Base-by-base conservation (phyloP, 768 basidiomycete genomes). In the Psilocybe tampanensis region DNA sequence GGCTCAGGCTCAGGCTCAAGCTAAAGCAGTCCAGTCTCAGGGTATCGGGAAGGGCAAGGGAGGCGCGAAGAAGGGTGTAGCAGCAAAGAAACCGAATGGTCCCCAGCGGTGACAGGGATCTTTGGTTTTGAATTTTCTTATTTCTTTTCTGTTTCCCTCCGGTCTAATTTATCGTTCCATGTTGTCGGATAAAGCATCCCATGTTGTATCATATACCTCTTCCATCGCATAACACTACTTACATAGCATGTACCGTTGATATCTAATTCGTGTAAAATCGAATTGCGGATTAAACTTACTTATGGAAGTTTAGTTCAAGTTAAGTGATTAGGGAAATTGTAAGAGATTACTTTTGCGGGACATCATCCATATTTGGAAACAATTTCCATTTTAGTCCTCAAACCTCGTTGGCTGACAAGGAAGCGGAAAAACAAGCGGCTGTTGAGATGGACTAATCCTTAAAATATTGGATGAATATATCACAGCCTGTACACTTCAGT, bases 31-130 rank as follows among this genome's bases (percentile, higher is more conserved):
- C 13, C 56, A 58, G 36, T n/a, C 44, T 41, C 58, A 63, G 47
- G 54, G 53, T 24, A 56, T 56, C 34, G 59, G 41, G 21, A 57
- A 54, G 33, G 42, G 43, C 22, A 57, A 54, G 55, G 51, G 24
- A 19, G 29, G 19, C 2, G 39, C 52, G 45, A 34, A 50, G 47
- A 49, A 55, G 29, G 48, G 58, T 26, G 41, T 42, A 6, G 34
- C 52, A 12, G 42, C n/a, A 4, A 44, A 43, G 41, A 54, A 54
- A 13, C 22, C 52, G 2, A 42, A 23, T n/a, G 43, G 43, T 12
- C 43, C 43, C 3, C 44, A 54, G 52, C 51, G 34, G 39, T 52
- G 34, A 34, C 34, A 19, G 41, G 33, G 50, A 11, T 41, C 5
- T 17, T 22, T 5, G 29, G 34, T 39, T 41, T 41, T 41, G n/a